These are phyloP conservation scores for Suillus subluteus DNA, from an alignment of 768 basidiomycete species.

Conservation along the genomic window DNA sequence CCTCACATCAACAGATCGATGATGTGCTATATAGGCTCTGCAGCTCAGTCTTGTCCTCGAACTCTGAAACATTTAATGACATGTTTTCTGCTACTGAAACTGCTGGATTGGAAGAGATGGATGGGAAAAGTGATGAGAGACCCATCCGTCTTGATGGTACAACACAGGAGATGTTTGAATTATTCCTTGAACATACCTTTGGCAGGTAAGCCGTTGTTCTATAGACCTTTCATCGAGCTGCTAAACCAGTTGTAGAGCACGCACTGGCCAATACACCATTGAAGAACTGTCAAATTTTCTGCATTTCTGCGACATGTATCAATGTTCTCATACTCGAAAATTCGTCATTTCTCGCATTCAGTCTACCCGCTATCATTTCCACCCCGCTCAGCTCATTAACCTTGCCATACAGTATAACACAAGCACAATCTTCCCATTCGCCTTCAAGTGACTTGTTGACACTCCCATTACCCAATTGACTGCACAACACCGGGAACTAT, in stretches of 20 bases:
- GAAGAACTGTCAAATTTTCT: background rate
- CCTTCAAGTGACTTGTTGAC: conserved; percentile 4
- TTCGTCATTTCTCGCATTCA: background rate
- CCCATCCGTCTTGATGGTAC: background rate
- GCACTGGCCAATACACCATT: background rate
- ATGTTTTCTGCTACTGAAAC: background rate
- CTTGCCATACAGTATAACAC: conserved; percentile 9
- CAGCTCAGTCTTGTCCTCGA: background rate
- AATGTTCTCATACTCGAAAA: background rate
- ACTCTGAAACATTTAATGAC: background rate
- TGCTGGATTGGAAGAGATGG: background rate
- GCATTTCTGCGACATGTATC: background rate
- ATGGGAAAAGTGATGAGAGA: background rate
- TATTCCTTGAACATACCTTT: conserved; percentile 4
- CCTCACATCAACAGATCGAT: background rate
- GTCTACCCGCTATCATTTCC: background rate
- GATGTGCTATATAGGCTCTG: background rate
- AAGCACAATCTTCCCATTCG: background rate
- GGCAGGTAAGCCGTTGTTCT: background rate
- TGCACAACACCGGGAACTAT: background rate
- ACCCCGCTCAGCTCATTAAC: conserved; percentile 6
- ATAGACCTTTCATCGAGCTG: background rate
- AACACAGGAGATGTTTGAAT: background rate
- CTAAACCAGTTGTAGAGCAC: background rate
- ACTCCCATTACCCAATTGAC: conserved; percentile 8